Conservation (phyloP, 495 filamentous ascomycete species). For the Baudoinia panamericana region DNA sequence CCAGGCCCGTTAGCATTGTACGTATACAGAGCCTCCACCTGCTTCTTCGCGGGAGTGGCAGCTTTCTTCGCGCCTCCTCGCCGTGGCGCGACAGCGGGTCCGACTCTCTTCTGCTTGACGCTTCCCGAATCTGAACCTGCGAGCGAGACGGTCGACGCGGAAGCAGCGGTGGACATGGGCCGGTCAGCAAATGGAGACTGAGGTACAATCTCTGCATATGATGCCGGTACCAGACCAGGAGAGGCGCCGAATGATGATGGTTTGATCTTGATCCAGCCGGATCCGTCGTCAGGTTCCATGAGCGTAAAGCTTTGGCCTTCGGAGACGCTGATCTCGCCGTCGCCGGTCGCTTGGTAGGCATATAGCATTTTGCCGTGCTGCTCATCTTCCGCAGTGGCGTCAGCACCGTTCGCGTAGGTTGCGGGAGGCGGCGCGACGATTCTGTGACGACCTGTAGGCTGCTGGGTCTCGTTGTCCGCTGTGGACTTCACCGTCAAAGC, state of each 20-base stretch:
- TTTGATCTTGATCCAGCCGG: conserved; percentile 78
- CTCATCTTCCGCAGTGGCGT: too few relatives aligned
- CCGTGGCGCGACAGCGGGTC: conserved; percentile 82
- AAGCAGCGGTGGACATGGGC: conserved; percentile 26
- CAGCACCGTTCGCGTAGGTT: conserved; percentile 49
- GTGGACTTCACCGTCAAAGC: conserved; percentile 31
- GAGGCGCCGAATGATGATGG: conserved; percentile 36
- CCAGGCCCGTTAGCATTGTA: conserved; percentile 74
- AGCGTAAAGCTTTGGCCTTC: conserved; percentile 65
- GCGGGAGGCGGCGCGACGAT: conserved; percentile 78
- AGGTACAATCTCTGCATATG: conserved; percentile 54
- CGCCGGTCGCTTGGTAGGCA: conserved; percentile 59
- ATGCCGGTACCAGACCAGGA: conserved; percentile 75
- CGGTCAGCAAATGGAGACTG: conserved; percentile 31
- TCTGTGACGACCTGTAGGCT: conserved; percentile 40
- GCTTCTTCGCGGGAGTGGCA: conserved; percentile 33
- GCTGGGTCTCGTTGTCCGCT: conserved; percentile 19
- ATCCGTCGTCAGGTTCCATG: conserved; percentile 83
- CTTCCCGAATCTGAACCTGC: conserved; percentile 18
- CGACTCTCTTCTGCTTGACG: conserved; percentile 57
- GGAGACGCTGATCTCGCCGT: conserved; percentile 66
- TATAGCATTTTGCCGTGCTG: conserved; percentile 82
- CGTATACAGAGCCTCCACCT: conserved; percentile 86
- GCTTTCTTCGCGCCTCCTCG: conserved; percentile 71
- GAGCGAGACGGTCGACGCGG: conserved; percentile 24